Evolutionary conservation across 305 asterid genomes (phyloP).

Genomic region (Fraxinus sp.): DNA sequence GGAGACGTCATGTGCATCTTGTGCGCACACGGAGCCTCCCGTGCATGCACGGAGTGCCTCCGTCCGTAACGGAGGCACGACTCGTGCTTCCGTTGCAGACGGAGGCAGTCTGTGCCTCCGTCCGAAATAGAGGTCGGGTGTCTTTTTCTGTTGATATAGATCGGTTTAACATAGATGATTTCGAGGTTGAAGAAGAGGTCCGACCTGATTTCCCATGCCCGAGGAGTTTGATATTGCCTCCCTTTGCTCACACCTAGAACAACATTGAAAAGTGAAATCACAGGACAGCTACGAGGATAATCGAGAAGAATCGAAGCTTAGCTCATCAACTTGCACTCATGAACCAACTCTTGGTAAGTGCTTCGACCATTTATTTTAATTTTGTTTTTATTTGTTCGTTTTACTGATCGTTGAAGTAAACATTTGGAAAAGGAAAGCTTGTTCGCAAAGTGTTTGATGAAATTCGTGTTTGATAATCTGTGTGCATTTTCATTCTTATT

Average conservation of each 20-base stretch:
- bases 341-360: slow-evolving; percentile 35
- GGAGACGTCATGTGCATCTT: too few relatives aligned
- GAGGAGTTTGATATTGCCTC: slow-evolving; percentile 76
- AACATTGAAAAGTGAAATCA: background rate
- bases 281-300: background rate
- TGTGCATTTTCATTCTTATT: background rate
- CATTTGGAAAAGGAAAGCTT: background rate
- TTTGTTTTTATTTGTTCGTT: background rate
- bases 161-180: slow-evolving; percentile 58
- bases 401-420: background rate
- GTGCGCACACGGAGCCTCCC: too few relatives aligned
- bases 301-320: background rate
- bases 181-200: slow-evolving; percentile 73
- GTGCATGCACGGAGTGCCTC: too few relatives aligned
- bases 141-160: slow-evolving; percentile 28
- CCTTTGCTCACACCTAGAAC: slow-evolving; percentile 53
- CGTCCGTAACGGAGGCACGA: too few relatives aligned
- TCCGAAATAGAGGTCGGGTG: background rate
- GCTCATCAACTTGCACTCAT: slow-evolving; percentile 8
- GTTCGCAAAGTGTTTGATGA: slow-evolving; percentile 28
- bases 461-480: slow-evolving; percentile 19
- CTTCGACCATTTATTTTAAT: background rate
- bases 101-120: too few relatives aligned
- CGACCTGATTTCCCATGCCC: slow-evolving; percentile 79
- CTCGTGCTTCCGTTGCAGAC: too few relatives aligned